A percentile compares a stretch with the other conserved stretches of the same genome.
Evolutionary conservation across 2,329 filamentous ascomycete species (phyloP).

Genomic region (Bipolaris sorokiniana): DNA sequence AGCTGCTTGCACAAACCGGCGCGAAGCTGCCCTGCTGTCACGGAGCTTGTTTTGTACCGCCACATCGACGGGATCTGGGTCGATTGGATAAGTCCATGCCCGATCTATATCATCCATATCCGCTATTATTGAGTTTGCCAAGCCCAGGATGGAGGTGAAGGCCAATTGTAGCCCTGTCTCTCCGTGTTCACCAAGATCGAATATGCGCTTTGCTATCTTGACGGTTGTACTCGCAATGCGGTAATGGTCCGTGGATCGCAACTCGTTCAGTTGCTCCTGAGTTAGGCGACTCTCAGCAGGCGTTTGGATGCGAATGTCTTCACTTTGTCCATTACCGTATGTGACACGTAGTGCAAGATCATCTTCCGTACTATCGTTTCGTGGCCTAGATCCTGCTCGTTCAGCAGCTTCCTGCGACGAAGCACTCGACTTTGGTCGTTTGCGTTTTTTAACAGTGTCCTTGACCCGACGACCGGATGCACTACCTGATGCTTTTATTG

Average conservation of each 20-base stretch:
- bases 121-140: conserved; percentile 54
- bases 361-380: conserved; percentile 53
- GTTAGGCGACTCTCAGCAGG: conserved; percentile 38
- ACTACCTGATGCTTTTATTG: conserved; percentile 22
- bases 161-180: conserved; percentile 51
- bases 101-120: conserved; percentile 64
- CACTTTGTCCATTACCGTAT: conserved; percentile 65
- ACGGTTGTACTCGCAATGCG: conserved; percentile 63
- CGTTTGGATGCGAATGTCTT: conserved; percentile 60
- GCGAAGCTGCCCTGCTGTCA: conserved; percentile 60
- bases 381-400: conserved; percentile 55
- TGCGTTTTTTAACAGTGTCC: conserved; percentile 59
- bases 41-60: conserved; percentile 62
- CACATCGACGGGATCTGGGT: conserved; percentile 61
- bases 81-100: conserved; percentile 65
- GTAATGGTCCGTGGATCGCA: conserved; percentile 62
- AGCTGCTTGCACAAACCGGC: conserved; percentile 67
- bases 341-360: conserved; percentile 62
- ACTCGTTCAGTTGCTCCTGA: conserved; percentile 52
- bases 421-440: conserved; percentile 56
- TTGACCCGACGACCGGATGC: conserved; percentile 31
- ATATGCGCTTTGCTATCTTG: conserved; percentile 62
- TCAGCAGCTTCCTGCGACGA: conserved; percentile 49
- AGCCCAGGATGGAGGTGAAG: conserved; percentile 49
- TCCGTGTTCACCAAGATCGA: conserved; percentile 53